Evolutionary conservation across 352 stramenopile genomes (phyloP), one percentile per base, ranked within the genome.

Genomic region (Globisporangium iwayamae): DNA sequence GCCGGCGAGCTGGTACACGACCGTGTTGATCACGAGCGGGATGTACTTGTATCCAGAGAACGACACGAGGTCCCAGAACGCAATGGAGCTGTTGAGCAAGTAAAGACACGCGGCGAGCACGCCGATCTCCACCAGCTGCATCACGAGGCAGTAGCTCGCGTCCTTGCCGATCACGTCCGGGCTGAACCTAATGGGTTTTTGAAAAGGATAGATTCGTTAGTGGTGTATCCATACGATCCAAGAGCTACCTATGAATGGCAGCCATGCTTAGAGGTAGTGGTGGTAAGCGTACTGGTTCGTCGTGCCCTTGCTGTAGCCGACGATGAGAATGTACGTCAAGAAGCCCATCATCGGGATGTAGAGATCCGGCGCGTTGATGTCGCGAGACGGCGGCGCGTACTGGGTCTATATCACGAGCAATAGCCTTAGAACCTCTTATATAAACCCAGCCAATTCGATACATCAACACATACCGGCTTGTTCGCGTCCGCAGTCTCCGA

Each of bases 31-130:
- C 60, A 96, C 91, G n/a, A 99, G 77, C 30, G 93, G 90, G 45
- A 99, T 93, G 81, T 99, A 99, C 81, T 99, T 99, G 91, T 99
- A 99, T 60, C 97, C 97, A 13, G 96, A 98, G 73, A 98, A 98
- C 39, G 91, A 92, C 54, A 98, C 82, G 52, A 99, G 72, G 74
- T 99, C 98, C 45, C 99, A 79, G 48, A 98, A 93, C 38, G 90
- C 85, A 62, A 98, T 88, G 3, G 91, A 90, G 60, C 89, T 93
- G 65, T 96, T 91, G 65, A 99, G 87, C 47, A 98, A 71, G 72
- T 99, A 99, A 48, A 99, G 87, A 50, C 94, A 97, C 48, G 97
- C 81, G 13, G 95, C 89, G 61, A 99, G 88, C 45, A 96, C 76
- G 30, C 95, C 81, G n/a, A 99, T 97, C 74, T 97, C 90, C 14